Percentiles rank a stretch among this genome's conserved stretches.
phyloP scores from a whole-genome alignment of 345 rosid species.

The Streptanthus diversifolius region DNA sequence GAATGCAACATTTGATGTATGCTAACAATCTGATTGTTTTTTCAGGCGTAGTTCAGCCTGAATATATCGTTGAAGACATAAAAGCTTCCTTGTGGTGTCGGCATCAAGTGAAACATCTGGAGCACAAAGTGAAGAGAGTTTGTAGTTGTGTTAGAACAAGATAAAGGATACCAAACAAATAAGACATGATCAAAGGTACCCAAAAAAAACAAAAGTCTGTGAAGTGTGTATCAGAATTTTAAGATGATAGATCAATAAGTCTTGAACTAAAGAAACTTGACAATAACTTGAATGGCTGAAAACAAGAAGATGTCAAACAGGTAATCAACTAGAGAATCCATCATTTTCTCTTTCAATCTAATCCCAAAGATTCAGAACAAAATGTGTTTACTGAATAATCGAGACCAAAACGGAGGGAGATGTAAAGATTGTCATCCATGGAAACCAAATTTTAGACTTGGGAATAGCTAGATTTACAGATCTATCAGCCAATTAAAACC shows the following conservation, averaged over 20 bases:
- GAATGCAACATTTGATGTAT: conserved; percentile 1
- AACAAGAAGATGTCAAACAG: neutral
- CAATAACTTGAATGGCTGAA: neutral
- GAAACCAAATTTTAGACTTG: too few relatives aligned
- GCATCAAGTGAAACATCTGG: conserved; percentile 99
- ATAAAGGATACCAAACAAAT: neutral
- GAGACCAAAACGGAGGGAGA: neutral
- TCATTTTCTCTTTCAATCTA: neutral
- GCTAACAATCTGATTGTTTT: conserved; percentile 7
- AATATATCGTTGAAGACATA: conserved; percentile 88
- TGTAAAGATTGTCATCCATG: too few relatives aligned
- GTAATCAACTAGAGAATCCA: too few relatives aligned
- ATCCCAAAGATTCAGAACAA: neutral
- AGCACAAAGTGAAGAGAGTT: conserved; percentile 13
- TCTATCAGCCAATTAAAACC: conserved; percentile 1
- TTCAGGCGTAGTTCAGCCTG: conserved; percentile 96
- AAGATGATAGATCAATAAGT: neutral
- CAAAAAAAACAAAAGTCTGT: neutral
- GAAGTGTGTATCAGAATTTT: neutral
- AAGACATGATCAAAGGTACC: neutral
- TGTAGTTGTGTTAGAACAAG: neutral
- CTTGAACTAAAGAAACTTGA: neutral
- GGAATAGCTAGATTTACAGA: neutral
- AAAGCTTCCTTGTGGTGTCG: conserved; percentile 89
- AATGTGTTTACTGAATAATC: neutral